Evolutionary conservation across 805 yeast species (phyloP), one percentile per base, ranked within the genome.

Genomic region (Saccharomycopsis sp.): DNA sequence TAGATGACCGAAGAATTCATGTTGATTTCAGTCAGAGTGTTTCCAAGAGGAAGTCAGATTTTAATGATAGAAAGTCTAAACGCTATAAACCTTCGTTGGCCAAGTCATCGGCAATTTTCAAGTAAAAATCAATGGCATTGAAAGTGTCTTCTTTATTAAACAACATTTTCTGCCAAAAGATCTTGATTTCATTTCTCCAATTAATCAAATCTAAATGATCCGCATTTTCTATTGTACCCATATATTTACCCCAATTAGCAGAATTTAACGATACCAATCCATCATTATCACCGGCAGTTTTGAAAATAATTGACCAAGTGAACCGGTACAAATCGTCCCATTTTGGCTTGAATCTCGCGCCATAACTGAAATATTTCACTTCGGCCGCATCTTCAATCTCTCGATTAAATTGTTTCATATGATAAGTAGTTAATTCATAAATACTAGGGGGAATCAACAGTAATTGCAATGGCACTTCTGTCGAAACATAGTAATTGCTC

Each of bases 161-260:
- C 59, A 50, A 55, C 38, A 41, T 40, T 41, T 52, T 53, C 56
- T 57, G 68, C 66, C 42, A 64, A 32, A 50, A 60, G 45, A 54
- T 68, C 47, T 75, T 71, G 2, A 73, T 47, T 2, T 68, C 57
- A 54, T 79, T 81, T 40, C 80, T 74, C 94, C 95, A 82, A 57
- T 88, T 89, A 40, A 88, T 85, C 48, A 87, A 64, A 59, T 89
- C 96, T 48, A 86, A 65, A 62, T 88, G 97, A 61, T 88, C 96
- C 2, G 83, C 86, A 51, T 79, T 72, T 33, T 76, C 76, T 28
- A 89, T 59, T 0, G 93, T 84, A 0, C 96, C 97, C 52, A 79
- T 58, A 60, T 84, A 85, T 37, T 76, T 64, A 0, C 96, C 96
- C 96, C 96, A 88, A 55, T 73, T 74, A 1, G 94, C 67, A 47